Evolutionary conservation across 805 yeast genomes (phyloP).

Genomic region (Nakazawaea ishiwadae): DNA sequence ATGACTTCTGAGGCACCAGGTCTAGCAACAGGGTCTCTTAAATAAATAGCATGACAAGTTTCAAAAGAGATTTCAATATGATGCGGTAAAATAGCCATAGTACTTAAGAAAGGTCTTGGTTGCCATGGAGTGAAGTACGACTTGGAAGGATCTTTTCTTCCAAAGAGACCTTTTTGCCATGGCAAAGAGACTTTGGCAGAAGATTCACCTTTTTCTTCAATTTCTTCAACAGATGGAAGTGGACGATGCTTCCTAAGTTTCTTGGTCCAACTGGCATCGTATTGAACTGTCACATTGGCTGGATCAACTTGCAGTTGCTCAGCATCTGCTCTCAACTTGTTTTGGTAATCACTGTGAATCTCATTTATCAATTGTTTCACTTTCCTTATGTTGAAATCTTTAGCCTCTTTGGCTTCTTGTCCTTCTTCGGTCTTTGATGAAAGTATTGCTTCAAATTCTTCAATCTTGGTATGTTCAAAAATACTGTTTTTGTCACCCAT

Average conservation of each 20-base stretch:
- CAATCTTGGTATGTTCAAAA: constrained; percentile 15
- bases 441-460: constrained; percentile 33
- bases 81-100: constrained; percentile 87
- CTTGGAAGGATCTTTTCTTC: constrained; percentile 71
- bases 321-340: constrained; percentile 23
- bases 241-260: constrained; percentile 37
- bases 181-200: constrained; percentile 59
- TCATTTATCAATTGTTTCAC: constrained; percentile 28
- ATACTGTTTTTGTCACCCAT: constrained; percentile 20
- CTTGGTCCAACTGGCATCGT: constrained; percentile 42
- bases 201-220: constrained; percentile 26
- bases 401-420: constrained; percentile 25
- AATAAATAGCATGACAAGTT: constrained; percentile 94
- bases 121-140: constrained; percentile 96
- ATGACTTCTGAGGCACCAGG: constrained; percentile 96
- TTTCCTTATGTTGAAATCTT: constrained; percentile 24
- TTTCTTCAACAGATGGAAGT: constrained; percentile 29
- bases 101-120: constrained; percentile 89
- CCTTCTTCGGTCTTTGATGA: constrained; percentile 44
- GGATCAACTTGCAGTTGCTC: constrained; percentile 16
- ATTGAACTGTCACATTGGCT: background rate
- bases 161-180: constrained; percentile 78
- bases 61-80: constrained; percentile 87
- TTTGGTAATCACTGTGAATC: constrained; percentile 26
- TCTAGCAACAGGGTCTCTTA: constrained; percentile 95